Evolutionary conservation across 148 eudicot genomes (phyloP), one percentile per base, ranked within the genome.

Genomic region (Polygonum aviculare): DNA sequence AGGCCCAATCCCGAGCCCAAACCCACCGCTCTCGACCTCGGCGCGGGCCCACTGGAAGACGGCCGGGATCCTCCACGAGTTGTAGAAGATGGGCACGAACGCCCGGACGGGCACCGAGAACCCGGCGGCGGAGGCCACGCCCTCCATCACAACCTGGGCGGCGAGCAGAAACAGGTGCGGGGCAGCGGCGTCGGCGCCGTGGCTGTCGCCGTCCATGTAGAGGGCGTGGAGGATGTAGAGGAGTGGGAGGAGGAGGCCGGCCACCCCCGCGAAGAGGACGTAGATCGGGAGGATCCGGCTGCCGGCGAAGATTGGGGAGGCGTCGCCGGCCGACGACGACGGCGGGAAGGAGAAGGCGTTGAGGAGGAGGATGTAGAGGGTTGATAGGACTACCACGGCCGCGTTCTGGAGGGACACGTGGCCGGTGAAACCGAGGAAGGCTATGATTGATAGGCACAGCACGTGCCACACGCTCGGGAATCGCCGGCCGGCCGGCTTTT

Each of bases 101-200:
- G 82, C 98, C 77, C 94, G 79, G 45, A 93, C 79, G 2, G 98
- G 98, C 21, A 87, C 45, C 72, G 98, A 91, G 69, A 88, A 87
- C 26, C 84, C 40, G 19, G 79, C 92, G 19, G 84, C 79, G 55
- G 52, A 82, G 7, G 90, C 62, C 4, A 91, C 62, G 31, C 94
- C 96, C 73, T 93, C 98, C 90, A 90, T 86, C 63, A 90, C 85
- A 0, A 91, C 88, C 35, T 93, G 98, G 78, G 90, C 83, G 3
- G 91, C 85, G 6, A 94, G 77, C 6, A 94, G 79, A 67, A 94
- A 94, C 2, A 91, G 84, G 62, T 90, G 97, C 0, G 98, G 90
- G 6, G 87, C 90, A 3, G 98, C 94, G 18, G 67, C 94, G 18
- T 36, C 36, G 22, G 84, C 80, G 7, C 90, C 91, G 18, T 82